Evolutionary conservation across 129 eudicot genomes (phyloP), one percentile per base, ranked within the genome.

Genomic region (Tagetes erecta): DNA sequence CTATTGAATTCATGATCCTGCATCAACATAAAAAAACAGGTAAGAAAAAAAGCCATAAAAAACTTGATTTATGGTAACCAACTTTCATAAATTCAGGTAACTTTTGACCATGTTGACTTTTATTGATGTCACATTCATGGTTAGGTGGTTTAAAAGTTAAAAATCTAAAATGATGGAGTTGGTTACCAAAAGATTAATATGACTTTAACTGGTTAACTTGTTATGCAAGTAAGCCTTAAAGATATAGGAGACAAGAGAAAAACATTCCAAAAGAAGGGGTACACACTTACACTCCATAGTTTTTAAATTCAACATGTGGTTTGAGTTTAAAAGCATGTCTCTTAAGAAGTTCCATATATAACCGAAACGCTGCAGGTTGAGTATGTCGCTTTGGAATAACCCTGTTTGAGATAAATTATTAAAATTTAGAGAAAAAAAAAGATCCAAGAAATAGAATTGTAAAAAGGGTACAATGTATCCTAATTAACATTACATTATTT

Each of bases 261-360:
- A 13, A 46, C 39, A 75, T 27, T 41, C 39, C 8, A 41, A 9
- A 41, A 80, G 60, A 73, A 39, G 41, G 80, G 27, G 27, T 20
- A 20, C 27, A 20, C 27, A 20, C 91, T 88, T 81, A 94, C 99
- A 76, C 76, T 44, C 85, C 80, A 74, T 81, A 78, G 39, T 91
- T 85, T 55, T 89, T 83, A 51, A 72, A 76, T 45, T 79, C 83
- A 36, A 86, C 78, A 40, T 80, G 83, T 76, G 85, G 73, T 60
- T 85, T 80, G 65, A 88, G 86, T 1, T 80, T 76, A 70, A 94
- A 94, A 68, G 84, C 91, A 70, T 94, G 86, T 77, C 83, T 65
- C 67, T 88, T 94, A 20, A 94, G 79, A 59, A 94, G 89, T 75
- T 94, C 99, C 97, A 94, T 83, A 67, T 94, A 94, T 70, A 94